A percentile compares a stretch with the other conserved stretches of the same genome.
Evolutionary conservation across 805 yeast genomes (phyloP).

Genomic region (Kazachstania psychrophila): DNA sequence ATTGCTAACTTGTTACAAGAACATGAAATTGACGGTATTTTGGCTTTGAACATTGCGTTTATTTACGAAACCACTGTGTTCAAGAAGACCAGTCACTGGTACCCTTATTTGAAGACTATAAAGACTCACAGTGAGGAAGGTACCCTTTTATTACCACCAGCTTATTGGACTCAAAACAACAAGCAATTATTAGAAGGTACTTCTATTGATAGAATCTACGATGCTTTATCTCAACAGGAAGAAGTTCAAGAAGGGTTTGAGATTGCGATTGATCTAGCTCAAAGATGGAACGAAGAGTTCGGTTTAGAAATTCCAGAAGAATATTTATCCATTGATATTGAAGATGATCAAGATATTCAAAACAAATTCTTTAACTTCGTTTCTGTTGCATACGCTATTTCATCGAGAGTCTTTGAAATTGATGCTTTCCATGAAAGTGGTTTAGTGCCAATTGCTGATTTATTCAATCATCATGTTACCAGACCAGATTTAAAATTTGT

Average conservation of each 20-base stretch:
- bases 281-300: conserved; percentile 26
- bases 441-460: conserved; percentile 84
- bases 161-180: conserved; percentile 51
- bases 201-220: conserved; percentile 49
- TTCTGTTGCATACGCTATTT: conserved; percentile 48
- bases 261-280: conserved; percentile 30
- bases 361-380: conserved; percentile 42
- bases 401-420: conserved; percentile 73
- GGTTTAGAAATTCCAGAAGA: conserved; percentile 25
- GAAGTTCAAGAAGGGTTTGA: conserved; percentile 35
- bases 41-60: conserved; percentile 57
- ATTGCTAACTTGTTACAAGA: conserved; percentile 63
- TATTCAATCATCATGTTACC: conserved; percentile 63
- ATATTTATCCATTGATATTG: conserved; percentile 20
- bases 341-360: conserved; percentile 14
- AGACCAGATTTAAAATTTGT: conserved; percentile 63
- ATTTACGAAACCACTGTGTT: conserved; percentile 54
- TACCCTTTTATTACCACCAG: conserved; percentile 43
- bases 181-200: conserved; percentile 47
- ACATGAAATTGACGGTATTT: conserved; percentile 50
- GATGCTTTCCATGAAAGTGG: conserved; percentile 69
- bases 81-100: conserved; percentile 74
- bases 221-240: conserved; percentile 22
- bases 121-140: conserved; percentile 28
- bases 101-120: conserved; percentile 49